phyloP scores from a whole-genome alignment of 2,329 filamentous ascomycete species.

The Hypoxylon sp. region DNA sequence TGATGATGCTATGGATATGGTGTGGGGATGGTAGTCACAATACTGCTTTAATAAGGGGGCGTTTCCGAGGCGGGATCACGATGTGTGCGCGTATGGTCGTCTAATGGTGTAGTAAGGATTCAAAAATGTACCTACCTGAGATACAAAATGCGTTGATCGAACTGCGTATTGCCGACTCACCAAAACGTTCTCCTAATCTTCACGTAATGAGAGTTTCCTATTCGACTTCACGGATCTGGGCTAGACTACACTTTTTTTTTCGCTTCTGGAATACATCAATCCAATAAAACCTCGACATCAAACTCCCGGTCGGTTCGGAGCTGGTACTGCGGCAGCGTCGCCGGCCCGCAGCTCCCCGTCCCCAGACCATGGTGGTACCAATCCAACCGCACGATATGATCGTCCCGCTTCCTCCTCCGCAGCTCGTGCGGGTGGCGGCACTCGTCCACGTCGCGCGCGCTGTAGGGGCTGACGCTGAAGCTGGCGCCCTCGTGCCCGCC shows the following conservation, averaged over 20 bases:
- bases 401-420: conserved; percentile 59
- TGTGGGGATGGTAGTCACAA: conserved; percentile 3
- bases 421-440: conserved; percentile 73
- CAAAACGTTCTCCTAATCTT: neutral
- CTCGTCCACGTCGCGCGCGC: conserved; percentile 64
- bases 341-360: conserved; percentile 72
- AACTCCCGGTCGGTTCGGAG: conserved; percentile 58
- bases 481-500: conserved; percentile 62
- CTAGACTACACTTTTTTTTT: too few relatives aligned
- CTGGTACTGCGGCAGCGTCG: conserved; percentile 63
- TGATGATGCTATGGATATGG: conserved; percentile 16
- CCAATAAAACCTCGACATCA: conserved; percentile 59
- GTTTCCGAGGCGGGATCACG: neutral
- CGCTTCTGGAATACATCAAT: too few relatives aligned
- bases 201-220: neutral
- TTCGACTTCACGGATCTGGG: neutral
- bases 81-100: neutral
- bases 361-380: conserved; percentile 73
- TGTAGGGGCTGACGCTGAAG: conserved; percentile 70
- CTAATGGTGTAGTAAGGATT: neutral
- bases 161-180: neutral
- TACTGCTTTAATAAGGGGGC: neutral
- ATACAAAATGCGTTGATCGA: neutral
- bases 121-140: neutral
- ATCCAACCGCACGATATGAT: conserved; percentile 70